Percentiles rank a stretch among this genome's conserved stretches.
These are phyloP conservation scores for Brettanomyces nanus DNA, from an alignment of 805 yeast species.

Conservation along the genomic window DNA sequence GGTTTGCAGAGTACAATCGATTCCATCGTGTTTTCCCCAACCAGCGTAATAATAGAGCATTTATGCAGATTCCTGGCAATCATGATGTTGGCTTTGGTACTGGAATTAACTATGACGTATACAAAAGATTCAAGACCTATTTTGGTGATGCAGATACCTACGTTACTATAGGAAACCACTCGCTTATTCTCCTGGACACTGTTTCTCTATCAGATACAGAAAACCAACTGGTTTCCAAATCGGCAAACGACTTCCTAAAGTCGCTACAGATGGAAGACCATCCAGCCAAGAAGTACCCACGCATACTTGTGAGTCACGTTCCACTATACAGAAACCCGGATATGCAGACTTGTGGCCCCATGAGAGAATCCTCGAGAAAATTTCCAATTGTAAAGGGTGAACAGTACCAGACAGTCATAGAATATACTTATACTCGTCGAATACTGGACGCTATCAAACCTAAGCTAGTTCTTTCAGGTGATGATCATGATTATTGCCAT, in stretches of 20 bases:
- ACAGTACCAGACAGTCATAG: slow-evolving; percentile 89
- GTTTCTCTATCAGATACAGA: slow-evolving; percentile 65
- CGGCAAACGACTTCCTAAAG: slow-evolving; percentile 47
- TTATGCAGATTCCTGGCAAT: slow-evolving; percentile 72
- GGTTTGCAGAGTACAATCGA: slow-evolving; percentile 52
- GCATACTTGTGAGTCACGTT: slow-evolving; percentile 75
- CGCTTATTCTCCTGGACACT: slow-evolving; percentile 71
- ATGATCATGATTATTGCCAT: slow-evolving; percentile 94
- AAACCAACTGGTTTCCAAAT: slow-evolving; percentile 33
- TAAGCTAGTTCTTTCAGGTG: slow-evolving; percentile 73
- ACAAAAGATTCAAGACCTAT: slow-evolving; percentile 54
- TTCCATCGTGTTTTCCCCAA: slow-evolving; percentile 52
- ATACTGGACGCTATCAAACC: slow-evolving; percentile 60
- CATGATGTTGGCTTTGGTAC: slow-evolving; percentile 95
- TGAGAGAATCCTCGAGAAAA: slow-evolving; percentile 54
- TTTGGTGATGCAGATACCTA: slow-evolving; percentile 67
- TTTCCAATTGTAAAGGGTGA: slow-evolving; percentile 70
- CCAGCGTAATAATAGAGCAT: slow-evolving; percentile 25
- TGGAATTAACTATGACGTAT: slow-evolving; percentile 47
- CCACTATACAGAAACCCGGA: slow-evolving; percentile 71
- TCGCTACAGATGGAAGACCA: slow-evolving; percentile 18
- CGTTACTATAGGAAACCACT: slow-evolving; percentile 57
- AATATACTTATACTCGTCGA: slow-evolving; percentile 46
- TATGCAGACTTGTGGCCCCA: slow-evolving; percentile 61
- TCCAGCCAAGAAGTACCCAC: slow-evolving; percentile 34